These are phyloP conservation scores for Butyriboletus loyo DNA, from an alignment of 768 basidiomycete genomes.

Conservation along the genomic window DNA sequence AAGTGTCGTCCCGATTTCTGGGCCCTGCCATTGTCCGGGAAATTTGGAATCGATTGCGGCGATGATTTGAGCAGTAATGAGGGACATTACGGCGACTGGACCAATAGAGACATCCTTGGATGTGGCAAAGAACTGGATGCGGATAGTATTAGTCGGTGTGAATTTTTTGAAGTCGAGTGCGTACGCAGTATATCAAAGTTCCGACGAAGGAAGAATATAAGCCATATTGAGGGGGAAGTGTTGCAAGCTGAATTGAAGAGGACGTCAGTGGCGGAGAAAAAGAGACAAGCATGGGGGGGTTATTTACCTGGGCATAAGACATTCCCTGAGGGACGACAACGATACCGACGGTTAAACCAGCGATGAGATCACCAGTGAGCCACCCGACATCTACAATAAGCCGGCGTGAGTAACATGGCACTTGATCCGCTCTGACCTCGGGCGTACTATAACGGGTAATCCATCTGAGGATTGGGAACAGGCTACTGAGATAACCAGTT, in stretches of 20 bases:
- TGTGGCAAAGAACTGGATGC: conserved; percentile 82
- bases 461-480: conserved; percentile 89
- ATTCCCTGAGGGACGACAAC: conserved; percentile 94
- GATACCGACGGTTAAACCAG: conserved; percentile 91
- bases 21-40: conserved; percentile 57
- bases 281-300: not conserved
- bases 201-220: conserved; percentile 94
- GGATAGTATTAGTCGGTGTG: not conserved
- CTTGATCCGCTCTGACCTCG: not conserved
- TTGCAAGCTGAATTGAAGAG: conserved; percentile 59
- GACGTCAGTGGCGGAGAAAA: not conserved
- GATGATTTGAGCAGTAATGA: conserved; percentile 82
- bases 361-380: conserved; percentile 84
- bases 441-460: conserved; percentile 79
- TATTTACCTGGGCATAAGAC: conserved; percentile 74
- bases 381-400: conserved; percentile 60
- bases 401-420: not conserved
- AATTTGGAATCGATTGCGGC: conserved; percentile 51
- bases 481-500: conserved; percentile 57
- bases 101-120: conserved; percentile 99
- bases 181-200: conserved; percentile 76
- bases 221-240: conserved; percentile 83
- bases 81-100: conserved; percentile 97
- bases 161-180: conserved; percentile 20
- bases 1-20: conserved; percentile 79